Conservation (phyloP, 257 asterid genomes). For the Orobanche coerulescens region DNA sequence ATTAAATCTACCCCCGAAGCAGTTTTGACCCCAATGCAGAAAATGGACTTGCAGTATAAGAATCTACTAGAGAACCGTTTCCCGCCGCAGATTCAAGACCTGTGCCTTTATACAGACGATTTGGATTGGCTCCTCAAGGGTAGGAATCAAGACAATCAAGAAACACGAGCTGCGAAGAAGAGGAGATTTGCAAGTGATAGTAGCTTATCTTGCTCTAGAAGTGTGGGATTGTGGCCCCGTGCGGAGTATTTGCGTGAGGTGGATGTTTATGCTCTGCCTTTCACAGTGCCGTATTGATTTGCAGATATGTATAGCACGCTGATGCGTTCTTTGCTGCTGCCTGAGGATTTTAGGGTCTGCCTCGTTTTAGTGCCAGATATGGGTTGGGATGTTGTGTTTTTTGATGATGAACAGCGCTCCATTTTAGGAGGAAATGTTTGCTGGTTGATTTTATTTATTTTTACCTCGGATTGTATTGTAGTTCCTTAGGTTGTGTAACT, state of each 20-base stretch:
- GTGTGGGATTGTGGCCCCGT: conserved; percentile 33
- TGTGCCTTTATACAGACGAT: conserved; percentile 20
- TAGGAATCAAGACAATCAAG: conserved; percentile 15
- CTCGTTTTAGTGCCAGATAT: neutral
- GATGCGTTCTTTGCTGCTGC: neutral
- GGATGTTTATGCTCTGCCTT: conserved; percentile 46
- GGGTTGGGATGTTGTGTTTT: too few relatives aligned
- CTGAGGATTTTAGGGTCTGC: conserved; percentile 15
- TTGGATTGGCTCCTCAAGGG: conserved; percentile 43
- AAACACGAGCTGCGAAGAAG: conserved; percentile 22
- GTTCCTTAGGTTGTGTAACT: too few relatives aligned
- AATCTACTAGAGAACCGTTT: conserved; percentile 32
- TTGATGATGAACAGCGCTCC: too few relatives aligned
- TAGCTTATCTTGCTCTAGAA: conserved; percentile 25
- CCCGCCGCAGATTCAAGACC: conserved; percentile 27
- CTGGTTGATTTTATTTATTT: too few relatives aligned
- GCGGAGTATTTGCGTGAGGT: conserved; percentile 37
- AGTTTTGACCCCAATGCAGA: conserved; percentile 20
- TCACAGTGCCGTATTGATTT: conserved; percentile 47
- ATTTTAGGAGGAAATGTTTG: too few relatives aligned
- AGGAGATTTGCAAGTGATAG: conserved; percentile 6
- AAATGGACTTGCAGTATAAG: conserved; percentile 24
- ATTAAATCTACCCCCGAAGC: neutral
- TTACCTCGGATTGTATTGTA: too few relatives aligned
- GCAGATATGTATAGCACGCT: neutral